Percentiles rank a stretch among this genome's conserved stretches.
Conservation (phyloP, 768 basidiomycete genomes). For the Calocybe cyanea region DNA sequence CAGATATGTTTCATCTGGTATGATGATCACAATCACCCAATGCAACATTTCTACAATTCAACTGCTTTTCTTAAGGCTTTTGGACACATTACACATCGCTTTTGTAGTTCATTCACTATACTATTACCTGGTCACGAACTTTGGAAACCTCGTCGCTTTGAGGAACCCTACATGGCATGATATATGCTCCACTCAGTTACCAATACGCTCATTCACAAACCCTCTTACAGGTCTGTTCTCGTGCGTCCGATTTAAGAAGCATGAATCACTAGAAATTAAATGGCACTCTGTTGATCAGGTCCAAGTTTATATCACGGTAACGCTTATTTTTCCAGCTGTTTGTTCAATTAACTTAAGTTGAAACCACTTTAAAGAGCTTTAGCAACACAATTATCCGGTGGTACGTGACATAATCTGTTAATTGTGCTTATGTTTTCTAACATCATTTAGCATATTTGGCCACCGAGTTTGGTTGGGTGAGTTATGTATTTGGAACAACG, state of each 20-base stretch:
- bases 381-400: conserved; percentile 28
- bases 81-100: conserved; percentile 13
- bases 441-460: conserved; percentile 19
- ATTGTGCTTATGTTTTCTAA: background rate
- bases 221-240: conserved; percentile 7
- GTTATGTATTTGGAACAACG: conserved; percentile 18
- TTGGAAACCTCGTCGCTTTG: conserved; percentile 18
- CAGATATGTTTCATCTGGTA: too few relatives aligned
- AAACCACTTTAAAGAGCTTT: conserved; percentile 6
- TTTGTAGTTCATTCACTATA: conserved; percentile 12
- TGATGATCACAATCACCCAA: too few relatives aligned
- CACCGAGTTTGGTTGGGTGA: conserved; percentile 25
- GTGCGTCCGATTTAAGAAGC: conserved; percentile 4
- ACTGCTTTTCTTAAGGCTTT: conserved; percentile 7
- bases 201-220: background rate
- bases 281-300: background rate
- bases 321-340: background rate
- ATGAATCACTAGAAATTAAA: too few relatives aligned
- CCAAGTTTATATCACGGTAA: conserved; percentile 13
- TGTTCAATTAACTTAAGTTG: background rate
- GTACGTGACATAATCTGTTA: conserved; percentile 14
- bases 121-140: conserved; percentile 14
- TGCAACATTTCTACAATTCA: background rate
- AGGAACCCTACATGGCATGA: conserved; percentile 25
- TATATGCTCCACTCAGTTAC: background rate